Evolutionary conservation across 1,284 basidiomycete species (phyloP), one percentile per base, ranked within the genome.

Genomic region (Malassezia slooffiae): DNA sequence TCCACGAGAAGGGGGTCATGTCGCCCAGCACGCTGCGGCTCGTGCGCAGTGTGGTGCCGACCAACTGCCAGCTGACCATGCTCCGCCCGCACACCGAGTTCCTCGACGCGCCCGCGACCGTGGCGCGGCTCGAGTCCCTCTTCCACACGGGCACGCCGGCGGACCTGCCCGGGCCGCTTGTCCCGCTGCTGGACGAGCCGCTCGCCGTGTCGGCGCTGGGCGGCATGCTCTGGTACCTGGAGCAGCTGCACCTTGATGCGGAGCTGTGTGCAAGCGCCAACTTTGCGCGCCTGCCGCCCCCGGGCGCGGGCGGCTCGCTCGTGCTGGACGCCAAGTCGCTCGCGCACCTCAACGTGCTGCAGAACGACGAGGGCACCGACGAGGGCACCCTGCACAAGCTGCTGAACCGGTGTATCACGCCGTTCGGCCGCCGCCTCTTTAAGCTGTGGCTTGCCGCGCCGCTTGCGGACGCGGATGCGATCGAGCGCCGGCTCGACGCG

Each of bases 1-100:
- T 99, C 9, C 87, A 85, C 67, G 86, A 83, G 41, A 95, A 93
- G 79, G 88, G 83, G 49, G 36, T 67, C 41, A 44, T 70, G 15
- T 45, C 59, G 3, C 43, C 50, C 21, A 22, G 40, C 10, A 63
- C 54, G 7, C 50, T 63, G 20, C 55, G 64, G 5, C 47, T 64
- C 24, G 43, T 67, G 9, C 55, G 57, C 40, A 64, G 62, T 40
- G 55, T 41, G 9, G 41, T 60, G n/a, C 54, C 58, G 3, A 41
- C 38, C 29, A 54, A 47, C 10, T 67, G 65, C 39, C 57, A 64
- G 32, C 55, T 55, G 23, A 69, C 66, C 27, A 58, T 66, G 60
- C 60, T 69, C 19, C 57, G 57, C 47, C 43, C 60, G 2, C 52
- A 49, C 29, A 41, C 52, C 35, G 67, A 69, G 41, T 69, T 67